Evolutionary conservation across 352 stramenopile species (phyloP).

Genomic region (Phytophthora pluvialis): DNA sequence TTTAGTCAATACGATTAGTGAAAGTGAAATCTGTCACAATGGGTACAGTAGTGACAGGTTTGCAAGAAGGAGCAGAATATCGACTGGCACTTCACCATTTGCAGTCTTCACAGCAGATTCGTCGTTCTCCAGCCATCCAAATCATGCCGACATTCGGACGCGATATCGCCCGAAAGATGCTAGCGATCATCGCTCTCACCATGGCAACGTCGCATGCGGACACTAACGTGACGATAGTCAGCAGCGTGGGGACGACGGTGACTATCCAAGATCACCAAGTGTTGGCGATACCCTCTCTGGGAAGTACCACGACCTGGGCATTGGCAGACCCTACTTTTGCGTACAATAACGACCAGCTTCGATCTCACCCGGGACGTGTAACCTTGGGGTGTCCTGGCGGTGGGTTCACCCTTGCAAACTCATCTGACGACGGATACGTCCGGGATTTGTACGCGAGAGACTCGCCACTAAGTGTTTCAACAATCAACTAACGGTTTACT

Average conservation of each 20-base stretch:
- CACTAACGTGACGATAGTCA: slow-evolving; percentile 2
- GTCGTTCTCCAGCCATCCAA: background rate
- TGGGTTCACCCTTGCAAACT: slow-evolving; percentile 3
- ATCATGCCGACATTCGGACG: background rate
- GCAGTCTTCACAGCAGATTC: background rate
- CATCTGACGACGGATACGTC: slow-evolving; percentile 8
- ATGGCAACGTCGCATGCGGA: background rate
- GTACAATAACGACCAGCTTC: background rate
- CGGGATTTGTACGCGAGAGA: background rate
- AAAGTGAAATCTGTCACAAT: background rate
- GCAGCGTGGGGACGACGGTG: background rate
- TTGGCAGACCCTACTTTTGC: background rate
- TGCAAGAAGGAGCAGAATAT: no score
- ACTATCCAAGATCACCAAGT: slow-evolving; percentile 13
- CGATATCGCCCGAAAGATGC: background rate
- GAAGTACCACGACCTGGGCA: background rate
- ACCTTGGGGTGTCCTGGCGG: slow-evolving; percentile 2
- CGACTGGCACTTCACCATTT: background rate
- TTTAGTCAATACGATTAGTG: background rate
- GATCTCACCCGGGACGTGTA: slow-evolving; percentile 1
- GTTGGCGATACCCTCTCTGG: background rate
- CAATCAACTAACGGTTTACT: background rate
- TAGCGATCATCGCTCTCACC: background rate
- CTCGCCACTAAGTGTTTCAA: background rate
- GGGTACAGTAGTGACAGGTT: background rate